These are phyloP conservation scores for Hagleromyces aurorensis DNA, from an alignment of 805 yeast genomes.

Conservation along the genomic window DNA sequence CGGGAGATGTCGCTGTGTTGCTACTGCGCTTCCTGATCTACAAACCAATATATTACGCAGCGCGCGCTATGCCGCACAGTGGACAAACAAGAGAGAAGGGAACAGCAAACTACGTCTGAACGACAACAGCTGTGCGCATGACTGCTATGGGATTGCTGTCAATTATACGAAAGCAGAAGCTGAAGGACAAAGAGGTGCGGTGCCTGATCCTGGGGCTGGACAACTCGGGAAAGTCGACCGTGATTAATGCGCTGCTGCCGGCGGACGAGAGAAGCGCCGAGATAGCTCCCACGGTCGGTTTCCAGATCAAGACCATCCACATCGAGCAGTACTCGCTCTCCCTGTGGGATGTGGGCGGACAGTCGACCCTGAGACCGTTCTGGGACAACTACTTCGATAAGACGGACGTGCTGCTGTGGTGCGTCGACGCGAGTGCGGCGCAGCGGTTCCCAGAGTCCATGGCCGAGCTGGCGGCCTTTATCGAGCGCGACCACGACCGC, in stretches of 20 bases:
- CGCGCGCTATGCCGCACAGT: no score
- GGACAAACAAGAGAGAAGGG: no score
- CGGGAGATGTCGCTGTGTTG: no score
- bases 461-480: constrained; percentile 51
- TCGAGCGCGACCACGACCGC: constrained; percentile 56
- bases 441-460: constrained; percentile 60
- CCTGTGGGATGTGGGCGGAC: constrained; percentile 93
- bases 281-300: constrained; percentile 89
- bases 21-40: no score
- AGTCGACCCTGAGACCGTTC: constrained; percentile 69
- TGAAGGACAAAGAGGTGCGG: constrained; percentile 70
- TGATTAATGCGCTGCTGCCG: constrained; percentile 50
- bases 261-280: constrained; percentile 34
- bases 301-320: constrained; percentile 56
- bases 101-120: no score
- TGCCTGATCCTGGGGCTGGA: constrained; percentile 78
- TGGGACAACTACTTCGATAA: constrained; percentile 92
- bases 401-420: constrained; percentile 78
- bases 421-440: constrained; percentile 56
- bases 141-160: constrained; percentile 73
- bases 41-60: no score
- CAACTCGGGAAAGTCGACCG: constrained; percentile 86
- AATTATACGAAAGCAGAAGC: constrained; percentile 72
- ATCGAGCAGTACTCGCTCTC: constrained; percentile 32
- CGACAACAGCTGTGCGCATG: no score